phyloP scores from a whole-genome alignment of 2,329 filamentous ascomycete species.

The Eutypa lata region DNA sequence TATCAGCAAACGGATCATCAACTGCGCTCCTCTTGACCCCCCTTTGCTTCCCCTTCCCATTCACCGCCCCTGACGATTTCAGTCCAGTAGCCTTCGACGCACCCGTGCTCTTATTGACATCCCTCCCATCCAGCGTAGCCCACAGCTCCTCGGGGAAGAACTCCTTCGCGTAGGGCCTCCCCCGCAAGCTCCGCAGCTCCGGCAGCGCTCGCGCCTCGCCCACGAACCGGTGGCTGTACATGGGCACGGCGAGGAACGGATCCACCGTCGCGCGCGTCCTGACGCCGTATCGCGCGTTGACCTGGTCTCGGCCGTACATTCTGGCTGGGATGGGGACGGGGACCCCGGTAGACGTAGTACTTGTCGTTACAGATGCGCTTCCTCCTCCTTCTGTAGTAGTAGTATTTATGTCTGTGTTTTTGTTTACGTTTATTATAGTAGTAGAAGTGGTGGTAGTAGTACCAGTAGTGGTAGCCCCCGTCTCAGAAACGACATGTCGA shows the following conservation, averaged over 20 bases:
- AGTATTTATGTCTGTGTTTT: slow-evolving; percentile 7
- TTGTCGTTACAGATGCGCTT: no score
- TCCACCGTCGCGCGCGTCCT: slow-evolving; percentile 55
- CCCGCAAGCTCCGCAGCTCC: slow-evolving; percentile 42
- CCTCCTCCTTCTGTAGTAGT: no score
- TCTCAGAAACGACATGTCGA: slow-evolving; percentile 33
- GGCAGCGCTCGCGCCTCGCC: slow-evolving; percentile 51
- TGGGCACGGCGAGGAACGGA: slow-evolving; percentile 57
- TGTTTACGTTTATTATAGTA: slow-evolving; percentile 29
- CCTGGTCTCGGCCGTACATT: slow-evolving; percentile 55
- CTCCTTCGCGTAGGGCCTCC: slow-evolving; percentile 41
- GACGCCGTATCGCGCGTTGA: slow-evolving; percentile 54
- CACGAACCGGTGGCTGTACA: slow-evolving; percentile 54
- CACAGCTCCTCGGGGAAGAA: slow-evolving; percentile 57
- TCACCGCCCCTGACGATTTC: slow-evolving; percentile 23
- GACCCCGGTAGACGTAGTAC: slow-evolving; percentile 6
- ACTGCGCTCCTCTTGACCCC: background rate
- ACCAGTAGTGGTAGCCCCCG: background rate
- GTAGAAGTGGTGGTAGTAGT: slow-evolving; percentile 1
- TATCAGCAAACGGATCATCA: background rate
- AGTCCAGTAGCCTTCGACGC: slow-evolving; percentile 20
- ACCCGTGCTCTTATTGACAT: slow-evolving; percentile 27
- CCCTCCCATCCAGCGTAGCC: slow-evolving; percentile 49
- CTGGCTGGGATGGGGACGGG: slow-evolving; percentile 37
- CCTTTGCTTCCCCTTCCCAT: background rate